A percentile compares a stretch with the other conserved stretches of the same genome.
Evolutionary conservation across 2,329 filamentous ascomycete genomes (phyloP).

Genomic region (Aplosporella prunicola): DNA sequence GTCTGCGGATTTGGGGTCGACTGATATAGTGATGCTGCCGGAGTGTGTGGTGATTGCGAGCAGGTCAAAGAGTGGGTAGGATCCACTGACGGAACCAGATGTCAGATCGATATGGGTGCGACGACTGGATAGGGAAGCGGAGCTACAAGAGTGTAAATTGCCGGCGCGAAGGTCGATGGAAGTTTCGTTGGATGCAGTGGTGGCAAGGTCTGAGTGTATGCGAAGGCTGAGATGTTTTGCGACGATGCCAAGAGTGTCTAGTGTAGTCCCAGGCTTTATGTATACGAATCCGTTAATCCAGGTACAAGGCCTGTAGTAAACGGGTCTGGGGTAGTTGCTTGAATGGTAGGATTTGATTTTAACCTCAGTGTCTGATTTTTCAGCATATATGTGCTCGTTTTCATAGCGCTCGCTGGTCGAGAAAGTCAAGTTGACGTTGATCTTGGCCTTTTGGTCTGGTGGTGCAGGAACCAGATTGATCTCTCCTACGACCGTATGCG

Average conservation of each 20-base stretch:
- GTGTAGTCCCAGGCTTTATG: not conserved
- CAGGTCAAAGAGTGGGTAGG: slow-evolving; percentile 3
- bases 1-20: not conserved
- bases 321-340: too few species aligned
- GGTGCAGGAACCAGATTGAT: slow-evolving; percentile 2
- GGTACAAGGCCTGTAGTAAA: too few species aligned
- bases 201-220: slow-evolving; percentile 1
- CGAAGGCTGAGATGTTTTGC: slow-evolving; percentile 1
- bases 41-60: slow-evolving; percentile 1
- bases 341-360: too few species aligned
- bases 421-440: slow-evolving; percentile 2
- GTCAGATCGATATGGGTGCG: slow-evolving; percentile 1
- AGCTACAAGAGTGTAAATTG: not conserved
- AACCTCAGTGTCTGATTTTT: too few species aligned
- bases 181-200: not conserved
- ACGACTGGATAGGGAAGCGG: not conserved
- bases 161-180: not conserved
- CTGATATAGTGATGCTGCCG: not conserved
- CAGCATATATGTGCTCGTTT: too few species aligned
- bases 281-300: too few species aligned
- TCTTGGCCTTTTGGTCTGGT: not conserved
- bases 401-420: slow-evolving; percentile 1
- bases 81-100: not conserved
- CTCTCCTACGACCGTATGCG: not conserved
- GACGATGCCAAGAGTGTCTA: not conserved